Percentiles rank a stretch among this genome's conserved stretches.
Conservation (phyloP, 1,284 basidiomycete genomes). For the Trametes polyzona region DNA sequence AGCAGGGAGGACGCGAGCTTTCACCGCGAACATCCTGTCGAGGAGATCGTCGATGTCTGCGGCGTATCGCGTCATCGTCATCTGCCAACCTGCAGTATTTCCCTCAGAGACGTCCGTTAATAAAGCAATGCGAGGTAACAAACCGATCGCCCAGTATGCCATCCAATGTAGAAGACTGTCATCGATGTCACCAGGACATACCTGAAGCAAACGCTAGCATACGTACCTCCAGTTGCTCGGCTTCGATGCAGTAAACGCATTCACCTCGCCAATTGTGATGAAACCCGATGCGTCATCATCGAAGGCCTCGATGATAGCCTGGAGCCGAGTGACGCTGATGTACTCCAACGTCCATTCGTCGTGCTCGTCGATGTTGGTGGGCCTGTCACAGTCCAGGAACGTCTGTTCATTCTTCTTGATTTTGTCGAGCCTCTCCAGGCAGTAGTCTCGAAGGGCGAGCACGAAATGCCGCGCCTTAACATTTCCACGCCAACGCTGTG, state of each 20-base stretch:
- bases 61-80: constrained; percentile 24
- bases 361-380: constrained; percentile 10
- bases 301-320: constrained; percentile 50
- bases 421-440: constrained; percentile 31
- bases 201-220: too few relatives aligned
- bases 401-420: constrained; percentile 15
- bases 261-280: constrained; percentile 50
- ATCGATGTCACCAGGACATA: neutral
- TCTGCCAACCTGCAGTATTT: constrained; percentile 31
- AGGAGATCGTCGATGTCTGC: constrained; percentile 24
- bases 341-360: constrained; percentile 49
- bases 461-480: constrained; percentile 43
- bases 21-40: constrained; percentile 28
- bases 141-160: constrained; percentile 34
- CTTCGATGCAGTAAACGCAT: constrained; percentile 40
- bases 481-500: constrained; percentile 39
- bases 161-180: constrained; percentile 31
- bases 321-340: constrained; percentile 47
- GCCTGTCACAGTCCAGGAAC: constrained; percentile 17
- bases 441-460: constrained; percentile 41
- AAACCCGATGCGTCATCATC: constrained; percentile 55
- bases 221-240: constrained; percentile 31
- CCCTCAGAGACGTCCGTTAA: neutral
- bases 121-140: neutral
- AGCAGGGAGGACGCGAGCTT: constrained; percentile 20